Evolutionary conservation across 192 early-diverging fungal species (phyloP), one percentile per base, ranked within the genome.

Genomic region (Backusella macrospora): DNA sequence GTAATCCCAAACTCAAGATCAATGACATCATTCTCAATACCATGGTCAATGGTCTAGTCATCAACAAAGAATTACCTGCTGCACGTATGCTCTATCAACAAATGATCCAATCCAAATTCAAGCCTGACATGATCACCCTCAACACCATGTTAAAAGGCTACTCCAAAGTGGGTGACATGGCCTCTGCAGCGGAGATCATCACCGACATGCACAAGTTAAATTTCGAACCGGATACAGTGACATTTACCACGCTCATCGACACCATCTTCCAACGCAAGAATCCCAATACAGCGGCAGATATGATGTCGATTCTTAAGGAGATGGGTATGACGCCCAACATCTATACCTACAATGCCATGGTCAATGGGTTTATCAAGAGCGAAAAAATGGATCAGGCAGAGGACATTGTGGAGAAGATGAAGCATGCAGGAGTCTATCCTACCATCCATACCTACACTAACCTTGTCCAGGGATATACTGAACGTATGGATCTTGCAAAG

Each of bases 71-170:
- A 62, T 44, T 74, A 14, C 26, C 70, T 2, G 75, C 75, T 3
- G 79, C 79, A 1, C 62, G 63, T 0, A 26, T 65, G 16, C 9
- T 81, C 6, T 81, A 76, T 29, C 15, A 63, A 3, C 67, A 73
- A 37, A 81, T 81, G 72, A 18, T 76, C 7, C 37, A 29, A 4
- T 71, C 75, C 16, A 14, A 62, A 26, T 46, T 69, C 26, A 67
- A 72, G 26, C 79, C 79, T 0, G 79, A 81, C 26, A 65, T 74
- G 44, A 49, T 81, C 34, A 81, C 79, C 3, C 77, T 70, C 42
- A 81, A 81, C 55, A 81, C 75, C 10, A 55, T 81, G 18, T 45
- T 81, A 15, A 81, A 81, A 62, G 79, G 79, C 1, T 76, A 73
- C 15, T 40, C 65, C 7, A 71, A 70, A 1, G 18, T 42, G 0